These are phyloP conservation scores for Trichosanthes truncata DNA, from an alignment of 306 rosid genomes.

Conservation along the genomic window DNA sequence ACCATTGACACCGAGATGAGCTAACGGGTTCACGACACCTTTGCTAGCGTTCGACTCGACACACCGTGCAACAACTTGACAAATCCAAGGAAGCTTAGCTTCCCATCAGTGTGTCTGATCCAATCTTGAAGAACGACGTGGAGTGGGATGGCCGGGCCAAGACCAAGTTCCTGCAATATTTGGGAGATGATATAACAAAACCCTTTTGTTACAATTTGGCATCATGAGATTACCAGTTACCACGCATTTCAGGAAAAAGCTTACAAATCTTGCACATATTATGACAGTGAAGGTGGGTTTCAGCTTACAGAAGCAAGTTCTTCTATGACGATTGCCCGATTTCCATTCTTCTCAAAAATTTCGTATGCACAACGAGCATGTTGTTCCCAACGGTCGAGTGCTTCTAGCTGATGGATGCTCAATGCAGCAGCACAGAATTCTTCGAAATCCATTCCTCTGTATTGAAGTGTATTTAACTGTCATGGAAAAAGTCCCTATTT, in stretches of 20 bases:
- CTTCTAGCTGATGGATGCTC: slow-evolving; percentile 96
- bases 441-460: slow-evolving; percentile 97
- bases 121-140: slow-evolving; percentile 93
- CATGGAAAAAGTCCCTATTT: slow-evolving; percentile 13
- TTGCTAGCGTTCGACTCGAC: slow-evolving; percentile 63
- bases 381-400: slow-evolving; percentile 93
- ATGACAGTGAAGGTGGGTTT: not conserved
- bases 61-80: slow-evolving; percentile 83
- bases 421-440: slow-evolving; percentile 92
- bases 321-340: slow-evolving; percentile 86
- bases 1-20: not conserved
- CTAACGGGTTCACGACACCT: slow-evolving; percentile 38
- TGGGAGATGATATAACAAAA: not conserved
- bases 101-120: slow-evolving; percentile 97
- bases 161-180: slow-evolving; percentile 71
- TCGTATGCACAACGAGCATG: slow-evolving; percentile 95
- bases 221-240: not conserved
- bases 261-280: not conserved
- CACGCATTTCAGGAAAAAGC: not conserved
- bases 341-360: slow-evolving; percentile 89
- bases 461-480: slow-evolving; percentile 86
- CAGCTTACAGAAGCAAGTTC: slow-evolving; percentile 91
- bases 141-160: slow-evolving; percentile 94
- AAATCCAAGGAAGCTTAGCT: slow-evolving; percentile 91
- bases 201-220: not conserved